Percentiles rank a stretch among this genome's conserved stretches.
Evolutionary conservation across 305 asterid genomes (phyloP).

Genomic region (Fraxinus nigra): DNA sequence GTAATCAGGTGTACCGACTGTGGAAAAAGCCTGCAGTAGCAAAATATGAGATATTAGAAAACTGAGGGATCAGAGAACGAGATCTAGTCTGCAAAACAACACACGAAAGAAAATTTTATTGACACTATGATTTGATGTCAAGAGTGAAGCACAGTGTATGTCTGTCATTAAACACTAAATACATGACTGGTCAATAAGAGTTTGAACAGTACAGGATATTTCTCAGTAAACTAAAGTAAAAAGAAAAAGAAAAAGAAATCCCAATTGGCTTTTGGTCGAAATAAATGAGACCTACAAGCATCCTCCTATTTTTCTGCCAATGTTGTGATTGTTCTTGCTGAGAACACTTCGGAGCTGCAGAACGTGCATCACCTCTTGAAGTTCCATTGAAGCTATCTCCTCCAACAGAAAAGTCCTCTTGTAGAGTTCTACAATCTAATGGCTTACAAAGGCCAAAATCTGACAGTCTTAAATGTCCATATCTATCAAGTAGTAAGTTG

Average conservation of each 20-base stretch:
- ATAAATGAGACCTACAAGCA: conserved; percentile 61
- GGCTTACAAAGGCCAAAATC: conserved; percentile 99
- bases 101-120: conserved; percentile 9
- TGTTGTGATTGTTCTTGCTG: conserved; percentile 92
- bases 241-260: not conserved
- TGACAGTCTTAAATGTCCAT: conserved; percentile 84
- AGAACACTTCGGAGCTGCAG: conserved; percentile 71
- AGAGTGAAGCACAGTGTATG: conserved; percentile 16
- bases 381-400: conserved; percentile 46
- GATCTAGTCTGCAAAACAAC: conserved; percentile 16
- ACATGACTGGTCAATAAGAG: conserved; percentile 6
- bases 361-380: conserved; percentile 45
- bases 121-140: conserved; percentile 9
- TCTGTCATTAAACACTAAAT: conserved; percentile 7
- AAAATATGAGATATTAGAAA: conserved; percentile 18
- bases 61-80: conserved; percentile 7
- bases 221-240: conserved; percentile 10
- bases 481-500: conserved; percentile 89
- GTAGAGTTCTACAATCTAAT: conserved; percentile 75
- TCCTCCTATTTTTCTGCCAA: conserved; percentile 97
- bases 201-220: not conserved
- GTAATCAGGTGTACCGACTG: conserved; percentile 96
- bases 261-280: not conserved
- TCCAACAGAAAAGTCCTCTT: conserved; percentile 77
- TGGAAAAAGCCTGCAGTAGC: conserved; percentile 83